These are phyloP conservation scores for Phytophthora pisi DNA, from an alignment of 352 stramenopile species.

Conservation along the genomic window DNA sequence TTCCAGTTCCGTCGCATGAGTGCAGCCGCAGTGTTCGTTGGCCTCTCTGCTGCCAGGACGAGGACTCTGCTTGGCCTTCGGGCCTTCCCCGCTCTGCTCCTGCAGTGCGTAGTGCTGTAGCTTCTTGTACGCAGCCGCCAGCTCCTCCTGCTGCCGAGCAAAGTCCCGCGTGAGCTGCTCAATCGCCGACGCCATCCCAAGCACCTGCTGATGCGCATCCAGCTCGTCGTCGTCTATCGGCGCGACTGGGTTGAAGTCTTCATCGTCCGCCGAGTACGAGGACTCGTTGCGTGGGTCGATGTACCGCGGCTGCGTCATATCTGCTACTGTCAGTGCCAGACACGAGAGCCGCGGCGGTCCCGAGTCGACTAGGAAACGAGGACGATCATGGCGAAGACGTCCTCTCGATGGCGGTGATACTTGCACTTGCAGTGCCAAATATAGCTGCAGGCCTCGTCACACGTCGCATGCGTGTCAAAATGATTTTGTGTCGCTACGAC, in stretches of 20 bases:
- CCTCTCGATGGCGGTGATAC: not conserved
- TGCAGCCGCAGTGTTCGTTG: slow-evolving; percentile 28
- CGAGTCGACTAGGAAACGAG: slow-evolving; percentile 14
- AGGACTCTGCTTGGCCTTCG: not conserved
- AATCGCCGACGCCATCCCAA: slow-evolving; percentile 68
- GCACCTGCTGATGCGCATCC: slow-evolving; percentile 62
- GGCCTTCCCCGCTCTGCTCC: slow-evolving; percentile 13
- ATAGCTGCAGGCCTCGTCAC: slow-evolving; percentile 12
- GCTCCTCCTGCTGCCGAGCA: slow-evolving; percentile 56
- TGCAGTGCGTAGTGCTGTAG: slow-evolving; percentile 46
- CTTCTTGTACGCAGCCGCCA: slow-evolving; percentile 58
- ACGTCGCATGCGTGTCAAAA: slow-evolving; percentile 17
- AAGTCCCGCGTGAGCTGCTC: slow-evolving; percentile 68
- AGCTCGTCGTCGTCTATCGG: slow-evolving; percentile 34
- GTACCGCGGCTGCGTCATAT: slow-evolving; percentile 24
- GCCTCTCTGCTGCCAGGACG: not conserved
- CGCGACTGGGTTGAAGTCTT: slow-evolving; percentile 1
- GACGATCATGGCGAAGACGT: slow-evolving; percentile 13
- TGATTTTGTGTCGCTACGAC: not conserved
- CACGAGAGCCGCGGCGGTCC: not conserved
- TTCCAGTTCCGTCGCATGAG: slow-evolving; percentile 36
- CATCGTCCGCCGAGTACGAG: not conserved
- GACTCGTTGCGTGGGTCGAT: slow-evolving; percentile 6
- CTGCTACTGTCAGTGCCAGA: slow-evolving; percentile 1
- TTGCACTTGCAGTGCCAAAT: slow-evolving; percentile 3